Conservation (phyloP, 2,329 filamentous ascomycete genomes). For the Aspergillus sp. region DNA sequence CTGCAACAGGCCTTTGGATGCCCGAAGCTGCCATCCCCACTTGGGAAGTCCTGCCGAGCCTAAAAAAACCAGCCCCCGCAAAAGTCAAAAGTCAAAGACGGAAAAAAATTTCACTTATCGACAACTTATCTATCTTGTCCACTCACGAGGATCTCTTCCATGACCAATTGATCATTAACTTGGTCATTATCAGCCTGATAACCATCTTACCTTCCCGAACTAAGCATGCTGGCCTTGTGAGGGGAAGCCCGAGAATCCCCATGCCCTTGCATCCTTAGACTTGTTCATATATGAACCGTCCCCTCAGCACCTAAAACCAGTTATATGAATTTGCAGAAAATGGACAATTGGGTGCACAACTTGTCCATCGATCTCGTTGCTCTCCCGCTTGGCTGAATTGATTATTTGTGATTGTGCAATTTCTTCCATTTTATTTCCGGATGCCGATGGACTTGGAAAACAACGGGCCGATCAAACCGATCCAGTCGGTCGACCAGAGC, state of each 20-base stretch:
- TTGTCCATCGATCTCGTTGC: conserved; percentile 24
- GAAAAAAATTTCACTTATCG: conserved; percentile 19
- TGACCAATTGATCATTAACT: conserved; percentile 5
- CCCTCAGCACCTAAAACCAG: neutral
- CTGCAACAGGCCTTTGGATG: neutral
- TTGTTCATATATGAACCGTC: conserved; percentile 5
- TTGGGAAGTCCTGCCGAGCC: conserved; percentile 35
- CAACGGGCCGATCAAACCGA: conserved; percentile 29
- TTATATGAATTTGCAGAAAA: conserved; percentile 26
- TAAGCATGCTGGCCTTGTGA: conserved; percentile 7
- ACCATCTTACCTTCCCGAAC: neutral
- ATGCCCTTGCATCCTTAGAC: conserved; percentile 1
- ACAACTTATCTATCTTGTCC: conserved; percentile 7
- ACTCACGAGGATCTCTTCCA: conserved; percentile 1
- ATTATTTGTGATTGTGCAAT: neutral
- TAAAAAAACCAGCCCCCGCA: conserved; percentile 21
- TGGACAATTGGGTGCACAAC: conserved; percentile 21
- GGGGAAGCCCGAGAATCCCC: conserved; percentile 2
- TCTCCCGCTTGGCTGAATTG: conserved; percentile 28
- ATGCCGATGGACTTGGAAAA: conserved; percentile 38
- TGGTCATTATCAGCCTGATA: conserved; percentile 4
- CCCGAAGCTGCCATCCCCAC: conserved; percentile 20
- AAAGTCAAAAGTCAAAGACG: conserved; percentile 23
- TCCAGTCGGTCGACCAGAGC: conserved; percentile 35
- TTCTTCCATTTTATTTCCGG: conserved; percentile 4